Percentiles rank a stretch among this genome's conserved stretches.
Evolutionary conservation across 1,284 basidiomycete genomes (phyloP).

Genomic region (Malassezia globosa): DNA sequence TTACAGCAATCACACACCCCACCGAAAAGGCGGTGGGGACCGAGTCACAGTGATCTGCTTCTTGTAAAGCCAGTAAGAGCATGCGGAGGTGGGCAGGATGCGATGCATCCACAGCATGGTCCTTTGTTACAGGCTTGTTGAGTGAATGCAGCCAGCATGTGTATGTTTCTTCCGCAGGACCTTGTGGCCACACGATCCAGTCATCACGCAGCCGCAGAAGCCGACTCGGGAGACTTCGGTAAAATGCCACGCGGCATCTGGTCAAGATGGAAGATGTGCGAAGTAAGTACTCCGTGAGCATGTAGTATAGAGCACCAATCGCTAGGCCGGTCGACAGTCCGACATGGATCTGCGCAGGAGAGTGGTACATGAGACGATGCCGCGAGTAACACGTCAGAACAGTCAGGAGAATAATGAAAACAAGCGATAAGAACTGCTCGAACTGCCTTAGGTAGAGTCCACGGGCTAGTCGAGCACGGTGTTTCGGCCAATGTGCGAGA

Average conservation of each 20-base stretch:
- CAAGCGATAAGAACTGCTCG: slow-evolving; percentile 50
- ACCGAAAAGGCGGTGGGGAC: slow-evolving; percentile 82
- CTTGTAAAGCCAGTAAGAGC: slow-evolving; percentile 59
- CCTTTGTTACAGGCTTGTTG: background rate
- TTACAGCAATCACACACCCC: slow-evolving; percentile 67
- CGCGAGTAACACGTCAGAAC: slow-evolving; percentile 65
- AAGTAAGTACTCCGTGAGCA: slow-evolving; percentile 52
- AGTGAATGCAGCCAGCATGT: slow-evolving; percentile 52
- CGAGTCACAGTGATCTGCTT: slow-evolving; percentile 64
- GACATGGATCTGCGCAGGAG: slow-evolving; percentile 60
- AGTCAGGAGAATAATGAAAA: slow-evolving; percentile 54
- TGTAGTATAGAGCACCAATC: slow-evolving; percentile 56
- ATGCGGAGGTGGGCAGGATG: slow-evolving; percentile 45
- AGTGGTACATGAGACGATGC: slow-evolving; percentile 64
- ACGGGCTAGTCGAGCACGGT: slow-evolving; percentile 49
- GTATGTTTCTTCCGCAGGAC: slow-evolving; percentile 60
- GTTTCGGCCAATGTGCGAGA: slow-evolving; percentile 57
- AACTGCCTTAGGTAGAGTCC: slow-evolving; percentile 21
- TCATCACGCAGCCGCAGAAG: slow-evolving; percentile 67
- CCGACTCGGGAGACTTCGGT: slow-evolving; percentile 20
- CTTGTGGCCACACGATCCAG: slow-evolving; percentile 65
- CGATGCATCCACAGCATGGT: slow-evolving; percentile 4
- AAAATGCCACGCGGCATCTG: slow-evolving; percentile 5
- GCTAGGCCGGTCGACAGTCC: slow-evolving; percentile 59
- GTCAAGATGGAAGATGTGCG: slow-evolving; percentile 48